Evolutionary conservation across 2,329 filamentous ascomycete genomes (phyloP), one percentile per base, ranked within the genome.

Genomic region (Coleophoma eucalyptorum): DNA sequence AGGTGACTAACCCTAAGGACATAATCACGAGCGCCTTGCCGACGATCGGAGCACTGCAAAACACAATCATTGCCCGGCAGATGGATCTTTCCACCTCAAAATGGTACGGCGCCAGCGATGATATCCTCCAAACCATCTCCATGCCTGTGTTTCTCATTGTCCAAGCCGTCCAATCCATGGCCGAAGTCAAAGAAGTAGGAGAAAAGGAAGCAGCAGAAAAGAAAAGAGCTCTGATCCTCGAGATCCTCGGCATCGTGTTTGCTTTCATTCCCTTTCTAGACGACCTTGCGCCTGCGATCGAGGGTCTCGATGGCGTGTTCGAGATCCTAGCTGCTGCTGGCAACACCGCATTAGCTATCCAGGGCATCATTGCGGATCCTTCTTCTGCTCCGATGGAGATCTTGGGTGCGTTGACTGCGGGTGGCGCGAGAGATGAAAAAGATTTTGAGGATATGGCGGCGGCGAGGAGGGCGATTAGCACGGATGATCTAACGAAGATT

Each of bases 261-360:
- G 74, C 76, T 37, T 65, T 80, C 26, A 66, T 79, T 31, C 77
- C 78, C 18, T 73, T 79, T 52, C 55, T 78, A 13, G 76, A 75
- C 43, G 73, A 77, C 52, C 37, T 75, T 51, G 71, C 52, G 68
- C 73, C 75, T 60, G 73, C 72, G 2, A 55, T 72, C 20, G 53
- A 54, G 5, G 56, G 48, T 37, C 46, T 55, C 21, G 49, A 53
- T 34, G 47, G 35, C 11, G 38, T 50, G 21, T 54, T 54, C 1
- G 31, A 56, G 1, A 56, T 65, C 2, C 43, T 59, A 11, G 56
- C 53, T 2, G 56, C 58, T 37, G 57, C 51, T 1, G 64, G 59
- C 1, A 61, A 59, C 41, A 43, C 50, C 3, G 62, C 52, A 0
- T 26, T 65, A 19, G 52, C 52, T 8, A 61, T 64, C 11, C 52